Conservation (phyloP, 257 asterid species). For the Perilla frutescens region DNA sequence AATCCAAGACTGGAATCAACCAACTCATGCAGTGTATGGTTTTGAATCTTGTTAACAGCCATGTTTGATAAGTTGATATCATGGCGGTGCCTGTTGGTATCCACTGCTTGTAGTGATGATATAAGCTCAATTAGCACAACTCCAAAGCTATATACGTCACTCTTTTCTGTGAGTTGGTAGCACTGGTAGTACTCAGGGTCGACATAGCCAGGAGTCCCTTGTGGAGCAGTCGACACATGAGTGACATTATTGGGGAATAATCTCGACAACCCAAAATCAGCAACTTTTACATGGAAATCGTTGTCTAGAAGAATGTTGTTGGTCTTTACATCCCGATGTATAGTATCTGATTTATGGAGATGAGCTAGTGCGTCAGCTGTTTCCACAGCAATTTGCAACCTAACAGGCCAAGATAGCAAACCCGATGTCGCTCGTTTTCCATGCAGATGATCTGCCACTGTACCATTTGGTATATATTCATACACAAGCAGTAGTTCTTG, state of each 20-base stretch:
- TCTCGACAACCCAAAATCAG: slow-evolving; percentile 86
- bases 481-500: slow-evolving; percentile 73
- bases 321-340: slow-evolving; percentile 88
- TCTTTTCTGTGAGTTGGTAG: slow-evolving; percentile 77
- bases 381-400: slow-evolving; percentile 73
- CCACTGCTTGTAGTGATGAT: slow-evolving; percentile 80
- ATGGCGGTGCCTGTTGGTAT: slow-evolving; percentile 63
- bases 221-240: slow-evolving; percentile 90
- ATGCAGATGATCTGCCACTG: slow-evolving; percentile 83
- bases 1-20: slow-evolving; percentile 66
- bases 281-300: slow-evolving; percentile 75
- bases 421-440: slow-evolving; percentile 60
- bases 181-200: slow-evolving; percentile 86
- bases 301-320: slow-evolving; percentile 73
- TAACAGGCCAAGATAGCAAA: slow-evolving; percentile 62
- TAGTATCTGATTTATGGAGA: slow-evolving; percentile 70
- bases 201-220: slow-evolving; percentile 90
- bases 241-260: slow-evolving; percentile 66
- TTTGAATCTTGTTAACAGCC: slow-evolving; percentile 80
- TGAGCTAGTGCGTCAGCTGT: slow-evolving; percentile 77
- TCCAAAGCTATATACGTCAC: slow-evolving; percentile 88
- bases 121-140: slow-evolving; percentile 82
- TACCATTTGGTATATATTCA: slow-evolving; percentile 79
- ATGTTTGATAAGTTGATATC: slow-evolving; percentile 76
- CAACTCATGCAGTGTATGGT: slow-evolving; percentile 59